Conservation (phyloP, 2,329 filamentous ascomycete species). For the Penicillium olsonii region DNA sequence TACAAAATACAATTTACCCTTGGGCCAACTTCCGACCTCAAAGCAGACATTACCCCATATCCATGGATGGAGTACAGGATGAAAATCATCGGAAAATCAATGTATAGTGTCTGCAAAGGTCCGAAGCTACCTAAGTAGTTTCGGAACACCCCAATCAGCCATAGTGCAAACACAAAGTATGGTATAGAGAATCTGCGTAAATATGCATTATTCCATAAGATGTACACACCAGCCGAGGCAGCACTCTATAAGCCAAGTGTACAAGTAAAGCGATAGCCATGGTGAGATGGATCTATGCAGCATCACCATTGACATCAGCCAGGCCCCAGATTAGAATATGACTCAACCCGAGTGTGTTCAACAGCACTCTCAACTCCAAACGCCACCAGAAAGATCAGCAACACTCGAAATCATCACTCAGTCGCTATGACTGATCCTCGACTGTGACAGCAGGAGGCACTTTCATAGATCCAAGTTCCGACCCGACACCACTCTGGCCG, state of each 20-base stretch:
- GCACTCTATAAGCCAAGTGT: constrained; percentile 10
- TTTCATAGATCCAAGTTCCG: constrained; percentile 70
- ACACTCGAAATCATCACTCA: constrained; percentile 17
- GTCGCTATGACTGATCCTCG: constrained; percentile 14
- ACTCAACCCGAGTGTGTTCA: neutral
- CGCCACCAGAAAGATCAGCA: constrained; percentile 7
- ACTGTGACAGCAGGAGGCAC: constrained; percentile 13
- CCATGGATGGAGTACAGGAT: too few species aligned
- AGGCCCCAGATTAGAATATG: neutral
- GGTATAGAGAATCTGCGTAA: neutral
- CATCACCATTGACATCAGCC: neutral
- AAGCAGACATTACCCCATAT: too few species aligned
- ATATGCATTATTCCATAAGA: neutral
- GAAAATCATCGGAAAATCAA: too few species aligned
- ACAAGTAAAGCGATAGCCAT: constrained; percentile 8
- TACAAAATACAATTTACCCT: too few species aligned
- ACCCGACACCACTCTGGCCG: constrained; percentile 68
- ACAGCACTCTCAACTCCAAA: constrained; percentile 8
- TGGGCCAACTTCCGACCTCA: too few species aligned
- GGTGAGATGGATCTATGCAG: neutral
- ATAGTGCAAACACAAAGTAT: too few species aligned
- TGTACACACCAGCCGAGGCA: neutral
- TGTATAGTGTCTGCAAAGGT: too few species aligned
- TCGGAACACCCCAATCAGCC: too few species aligned
- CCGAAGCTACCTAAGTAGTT: too few species aligned